A percentile compares a stretch with the other conserved stretches of the same genome.
These are phyloP conservation scores for Rhodotorula sp. DNA, from an alignment of 1,284 basidiomycete species.

Conservation along the genomic window DNA sequence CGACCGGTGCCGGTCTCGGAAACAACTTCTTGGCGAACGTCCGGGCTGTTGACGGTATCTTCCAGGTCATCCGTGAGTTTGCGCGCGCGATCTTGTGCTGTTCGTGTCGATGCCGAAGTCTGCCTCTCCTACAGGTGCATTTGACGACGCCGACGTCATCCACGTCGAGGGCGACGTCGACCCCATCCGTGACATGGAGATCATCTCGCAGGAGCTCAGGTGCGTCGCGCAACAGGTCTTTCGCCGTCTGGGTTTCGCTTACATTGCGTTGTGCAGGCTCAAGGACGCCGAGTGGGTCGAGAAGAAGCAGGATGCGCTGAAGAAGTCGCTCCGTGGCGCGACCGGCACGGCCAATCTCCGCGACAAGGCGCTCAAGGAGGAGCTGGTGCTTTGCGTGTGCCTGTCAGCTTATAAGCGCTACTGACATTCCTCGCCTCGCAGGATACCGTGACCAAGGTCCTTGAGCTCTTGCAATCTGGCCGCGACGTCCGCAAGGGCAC, in stretches of 20 bases:
- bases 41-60: constrained; percentile 97
- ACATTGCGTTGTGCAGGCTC: constrained; percentile 50
- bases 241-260: neutral
- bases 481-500: constrained; percentile 92
- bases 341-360: constrained; percentile 79
- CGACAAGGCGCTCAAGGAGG: constrained; percentile 95
- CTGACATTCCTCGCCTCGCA: constrained; percentile 44
- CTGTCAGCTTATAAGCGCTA: neutral
- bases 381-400: constrained; percentile 64
- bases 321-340: constrained; percentile 63
- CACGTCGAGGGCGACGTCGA: constrained; percentile 99
- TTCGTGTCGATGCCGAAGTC: neutral
- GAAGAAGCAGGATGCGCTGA: constrained; percentile 78
- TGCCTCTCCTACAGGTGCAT: constrained; percentile 57
- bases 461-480: constrained; percentile 75
- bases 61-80: constrained; percentile 80
- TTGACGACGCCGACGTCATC: constrained; percentile 97
- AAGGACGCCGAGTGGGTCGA: constrained; percentile 99
- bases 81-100: neutral
- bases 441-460: constrained; percentile 82
- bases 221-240: neutral
- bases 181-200: constrained; percentile 95
- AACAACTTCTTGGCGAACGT: constrained; percentile 98
- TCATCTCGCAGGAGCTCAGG: constrained; percentile 89
- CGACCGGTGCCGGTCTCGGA: constrained; percentile 95